A percentile compares a stretch with the other conserved stretches of the same genome.
Conservation (phyloP, 192 early-diverging fungal species). For the Podila epigama region DNA sequence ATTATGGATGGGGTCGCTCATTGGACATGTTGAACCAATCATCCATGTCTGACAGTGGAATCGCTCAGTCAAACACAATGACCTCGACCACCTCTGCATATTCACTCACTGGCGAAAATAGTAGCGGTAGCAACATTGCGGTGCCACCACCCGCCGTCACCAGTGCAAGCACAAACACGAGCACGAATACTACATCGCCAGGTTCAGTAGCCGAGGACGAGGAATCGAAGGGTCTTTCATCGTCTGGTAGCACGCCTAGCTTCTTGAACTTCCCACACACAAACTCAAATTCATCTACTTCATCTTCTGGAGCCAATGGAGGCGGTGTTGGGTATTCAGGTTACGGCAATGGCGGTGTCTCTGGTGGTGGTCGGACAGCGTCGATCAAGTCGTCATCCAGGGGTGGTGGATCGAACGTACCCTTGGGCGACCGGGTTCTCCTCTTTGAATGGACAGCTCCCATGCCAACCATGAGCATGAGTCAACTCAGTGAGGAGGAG, state of each 20-base stretch:
- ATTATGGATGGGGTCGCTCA: constrained; percentile 89
- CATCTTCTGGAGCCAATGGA: constrained; percentile 9
- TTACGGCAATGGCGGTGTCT: constrained; percentile 19
- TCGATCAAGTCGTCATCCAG: constrained; percentile 32
- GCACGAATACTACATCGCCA: too few relatives aligned
- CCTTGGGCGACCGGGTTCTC: constrained; percentile 42
- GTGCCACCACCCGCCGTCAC: not conserved
- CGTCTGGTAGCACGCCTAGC: not conserved
- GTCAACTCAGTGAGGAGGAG: constrained; percentile 24
- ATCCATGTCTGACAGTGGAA: not conserved
- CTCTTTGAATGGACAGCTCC: constrained; percentile 61
- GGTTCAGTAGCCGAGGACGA: constrained; percentile 6
- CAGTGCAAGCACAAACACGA: too few relatives aligned
- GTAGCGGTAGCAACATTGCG: constrained; percentile 2
- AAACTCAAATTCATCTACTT: not conserved
- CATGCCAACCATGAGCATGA: constrained; percentile 50
- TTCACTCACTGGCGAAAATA: constrained; percentile 1
- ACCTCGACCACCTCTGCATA: not conserved
- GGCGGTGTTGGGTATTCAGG: constrained; percentile 17
- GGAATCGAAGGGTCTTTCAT: not conserved
- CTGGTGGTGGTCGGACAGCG: constrained; percentile 18
- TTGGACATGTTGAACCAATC: constrained; percentile 30
- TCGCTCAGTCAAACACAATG: not conserved
- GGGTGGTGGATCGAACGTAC: constrained; percentile 8
- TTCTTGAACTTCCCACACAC: constrained; percentile 18